Conservation (phyloP, 1,284 basidiomycete species). For the Neonothopanus nambi region DNA sequence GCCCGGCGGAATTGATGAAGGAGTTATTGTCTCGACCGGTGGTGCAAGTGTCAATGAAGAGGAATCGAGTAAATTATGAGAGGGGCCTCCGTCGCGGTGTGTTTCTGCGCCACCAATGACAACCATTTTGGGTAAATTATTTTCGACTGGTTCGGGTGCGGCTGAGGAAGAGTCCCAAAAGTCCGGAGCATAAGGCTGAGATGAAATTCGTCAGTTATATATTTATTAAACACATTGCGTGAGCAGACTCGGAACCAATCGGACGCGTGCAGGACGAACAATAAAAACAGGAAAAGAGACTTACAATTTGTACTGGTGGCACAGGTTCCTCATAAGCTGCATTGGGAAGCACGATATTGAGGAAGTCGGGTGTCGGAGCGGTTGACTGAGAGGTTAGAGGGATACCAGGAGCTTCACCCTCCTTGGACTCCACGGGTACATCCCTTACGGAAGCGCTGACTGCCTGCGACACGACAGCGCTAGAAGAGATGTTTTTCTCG, state of each 20-base stretch:
- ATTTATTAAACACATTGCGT: neutral
- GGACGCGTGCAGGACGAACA: constrained; percentile 10
- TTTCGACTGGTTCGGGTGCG: constrained; percentile 29
- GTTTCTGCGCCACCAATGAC: constrained; percentile 70
- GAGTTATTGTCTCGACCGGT: constrained; percentile 1
- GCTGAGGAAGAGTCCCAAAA: constrained; percentile 62
- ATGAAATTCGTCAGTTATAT: constrained; percentile 12
- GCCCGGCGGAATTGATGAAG: constrained; percentile 6
- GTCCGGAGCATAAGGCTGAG: constrained; percentile 72
- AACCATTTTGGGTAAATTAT: constrained; percentile 62
- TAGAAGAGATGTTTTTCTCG: constrained; percentile 43
- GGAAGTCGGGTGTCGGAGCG: constrained; percentile 24
- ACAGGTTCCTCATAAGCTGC: constrained; percentile 43
- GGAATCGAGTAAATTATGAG: constrained; percentile 54
- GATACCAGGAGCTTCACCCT: constrained; percentile 38
- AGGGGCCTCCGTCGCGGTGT: constrained; percentile 64
- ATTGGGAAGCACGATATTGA: constrained; percentile 59
- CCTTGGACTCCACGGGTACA: constrained; percentile 20
- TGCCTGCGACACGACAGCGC: constrained; percentile 18
- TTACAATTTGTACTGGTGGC: constrained; percentile 58
- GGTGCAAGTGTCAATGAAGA: constrained; percentile 14
- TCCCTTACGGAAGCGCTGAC: neutral
- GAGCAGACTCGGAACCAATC: too few relatives aligned
- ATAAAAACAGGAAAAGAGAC: constrained; percentile 31
- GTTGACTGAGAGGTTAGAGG: constrained; percentile 30